phyloP scores from a whole-genome alignment of 169 alveolate genomes.

The Sarcocystis neurona region DNA sequence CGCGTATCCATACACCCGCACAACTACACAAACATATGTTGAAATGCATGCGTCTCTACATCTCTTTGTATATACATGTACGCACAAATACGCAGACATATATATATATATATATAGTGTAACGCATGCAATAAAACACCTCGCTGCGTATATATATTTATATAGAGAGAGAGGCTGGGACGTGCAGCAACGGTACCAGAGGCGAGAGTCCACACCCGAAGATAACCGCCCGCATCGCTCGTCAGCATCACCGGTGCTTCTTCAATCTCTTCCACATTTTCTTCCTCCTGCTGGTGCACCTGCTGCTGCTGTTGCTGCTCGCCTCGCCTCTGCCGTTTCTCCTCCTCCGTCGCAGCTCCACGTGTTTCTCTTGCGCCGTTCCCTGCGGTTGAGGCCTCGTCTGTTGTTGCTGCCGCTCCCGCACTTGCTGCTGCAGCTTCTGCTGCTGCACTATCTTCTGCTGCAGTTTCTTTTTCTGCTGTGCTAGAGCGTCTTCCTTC shows the following conservation, averaged over 20 bases:
- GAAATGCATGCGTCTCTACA: too few species aligned
- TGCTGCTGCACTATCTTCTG: not conserved
- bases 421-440: not conserved
- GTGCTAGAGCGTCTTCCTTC: not conserved
- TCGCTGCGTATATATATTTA: too few species aligned
- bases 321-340: not conserved
- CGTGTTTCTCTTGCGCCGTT: not conserved
- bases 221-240: not conserved
- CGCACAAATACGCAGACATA: too few species aligned
- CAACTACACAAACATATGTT: too few species aligned
- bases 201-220: constrained; percentile 13
- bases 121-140: too few species aligned
- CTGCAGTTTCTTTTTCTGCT: not conserved
- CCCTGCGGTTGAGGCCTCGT: not conserved
- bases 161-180: too few species aligned
- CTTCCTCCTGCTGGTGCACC: not conserved
- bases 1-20: too few species aligned
- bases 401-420: not conserved
- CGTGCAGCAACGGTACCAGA: too few species aligned
- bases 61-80: too few species aligned
- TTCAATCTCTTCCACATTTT: not conserved
- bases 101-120: too few species aligned
- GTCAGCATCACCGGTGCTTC: not conserved
- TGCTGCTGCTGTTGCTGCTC: not conserved
- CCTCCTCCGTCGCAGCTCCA: too few species aligned